phyloP scores from a whole-genome alignment of 1,284 basidiomycete genomes.

The Testicularia cyperi region DNA sequence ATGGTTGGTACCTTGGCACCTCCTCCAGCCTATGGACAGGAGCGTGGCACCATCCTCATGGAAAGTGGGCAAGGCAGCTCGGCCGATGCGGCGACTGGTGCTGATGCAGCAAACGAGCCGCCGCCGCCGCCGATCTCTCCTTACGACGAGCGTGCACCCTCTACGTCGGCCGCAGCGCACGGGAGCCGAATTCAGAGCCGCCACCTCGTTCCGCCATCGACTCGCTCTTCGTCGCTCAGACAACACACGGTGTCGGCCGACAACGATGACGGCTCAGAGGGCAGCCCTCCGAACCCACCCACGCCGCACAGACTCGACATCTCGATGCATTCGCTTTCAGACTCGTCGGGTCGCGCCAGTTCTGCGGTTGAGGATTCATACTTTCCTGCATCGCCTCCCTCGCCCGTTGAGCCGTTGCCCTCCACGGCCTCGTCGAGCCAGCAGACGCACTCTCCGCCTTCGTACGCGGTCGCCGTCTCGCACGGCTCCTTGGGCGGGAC shows the following conservation, averaged over 20 bases:
- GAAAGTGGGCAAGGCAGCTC: constrained; percentile 44
- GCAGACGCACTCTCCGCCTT: constrained; percentile 11
- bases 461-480: constrained; percentile 13
- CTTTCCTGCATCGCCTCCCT: constrained; percentile 27
- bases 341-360: constrained; percentile 12
- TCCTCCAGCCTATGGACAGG: constrained; percentile 58
- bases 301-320: constrained; percentile 66
- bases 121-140: constrained; percentile 40
- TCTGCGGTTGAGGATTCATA: constrained; percentile 23
- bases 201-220: too few relatives aligned
- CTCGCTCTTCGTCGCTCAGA: constrained; percentile 19
- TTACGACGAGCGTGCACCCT: constrained; percentile 27
- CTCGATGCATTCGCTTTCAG: constrained; percentile 61
- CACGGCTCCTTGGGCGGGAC: constrained; percentile 32
- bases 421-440: background rate
- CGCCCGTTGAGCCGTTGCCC: constrained; percentile 10
- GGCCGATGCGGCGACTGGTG: constrained; percentile 9
- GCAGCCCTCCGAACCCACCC: constrained; percentile 64
- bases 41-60: constrained; percentile 59
- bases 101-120: too few relatives aligned
- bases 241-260: background rate
- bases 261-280: constrained; percentile 26
- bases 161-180: constrained; percentile 7
- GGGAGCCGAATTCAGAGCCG: too few relatives aligned
- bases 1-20: constrained; percentile 59